Evolutionary conservation across 1,139 yeast species (phyloP).

Genomic region (Yamadazyma siamensis): DNA sequence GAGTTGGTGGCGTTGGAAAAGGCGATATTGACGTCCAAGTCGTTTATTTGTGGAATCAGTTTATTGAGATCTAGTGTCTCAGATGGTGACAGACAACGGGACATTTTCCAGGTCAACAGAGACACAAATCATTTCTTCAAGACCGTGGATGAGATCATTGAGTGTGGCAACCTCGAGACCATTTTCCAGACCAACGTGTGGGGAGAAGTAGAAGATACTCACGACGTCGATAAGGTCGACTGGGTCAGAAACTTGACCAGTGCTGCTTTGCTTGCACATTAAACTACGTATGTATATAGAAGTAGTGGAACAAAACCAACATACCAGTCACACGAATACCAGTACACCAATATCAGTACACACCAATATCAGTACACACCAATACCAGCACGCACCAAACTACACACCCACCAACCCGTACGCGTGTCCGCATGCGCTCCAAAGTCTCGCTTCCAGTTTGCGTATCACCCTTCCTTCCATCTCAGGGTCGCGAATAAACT

Average conservation of each 20-base stretch:
- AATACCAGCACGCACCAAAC: too few species aligned
- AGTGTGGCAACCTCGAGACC: constrained; percentile 77
- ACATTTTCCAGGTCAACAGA: constrained; percentile 37
- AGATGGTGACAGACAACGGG: constrained; percentile 18
- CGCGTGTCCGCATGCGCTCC: too few species aligned
- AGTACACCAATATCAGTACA: background rate
- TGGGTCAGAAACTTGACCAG: constrained; percentile 77
- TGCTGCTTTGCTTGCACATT: constrained; percentile 58
- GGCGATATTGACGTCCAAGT: constrained; percentile 79
- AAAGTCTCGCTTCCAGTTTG: too few species aligned
- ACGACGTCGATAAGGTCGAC: constrained; percentile 91
- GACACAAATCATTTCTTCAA: constrained; percentile 24
- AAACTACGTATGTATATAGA: background rate
- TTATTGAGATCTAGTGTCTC: constrained; percentile 37
- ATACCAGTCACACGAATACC: background rate
- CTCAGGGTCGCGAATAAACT: too few species aligned
- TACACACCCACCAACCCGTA: too few species aligned
- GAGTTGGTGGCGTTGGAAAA: constrained; percentile 87
- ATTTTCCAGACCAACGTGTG: constrained; percentile 82
- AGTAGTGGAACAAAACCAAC: too few species aligned
- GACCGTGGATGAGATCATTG: constrained; percentile 68
- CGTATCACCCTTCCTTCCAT: too few species aligned
- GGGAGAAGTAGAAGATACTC: constrained; percentile 99
- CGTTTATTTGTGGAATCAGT: constrained; percentile 72
- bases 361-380: background rate